Evolutionary conservation across 139 green algal species (phyloP).

Genomic region (Trebouxia sp.): DNA sequence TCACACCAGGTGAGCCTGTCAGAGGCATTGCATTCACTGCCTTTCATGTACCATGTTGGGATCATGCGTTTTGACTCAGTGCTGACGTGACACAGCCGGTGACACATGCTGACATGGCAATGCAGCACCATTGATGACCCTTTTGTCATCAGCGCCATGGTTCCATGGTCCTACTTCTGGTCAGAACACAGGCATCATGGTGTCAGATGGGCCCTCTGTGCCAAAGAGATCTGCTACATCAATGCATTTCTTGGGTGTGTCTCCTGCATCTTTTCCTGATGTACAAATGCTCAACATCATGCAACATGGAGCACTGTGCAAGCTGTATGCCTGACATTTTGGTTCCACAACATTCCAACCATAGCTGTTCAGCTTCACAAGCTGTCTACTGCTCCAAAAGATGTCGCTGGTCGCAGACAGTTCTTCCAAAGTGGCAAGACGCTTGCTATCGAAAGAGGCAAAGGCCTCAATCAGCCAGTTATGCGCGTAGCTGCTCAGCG

Average conservation of each 20-base stretch:
- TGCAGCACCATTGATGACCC: slow-evolving; percentile 90
- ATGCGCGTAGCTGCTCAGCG: slow-evolving; percentile 55
- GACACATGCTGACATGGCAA: neutral
- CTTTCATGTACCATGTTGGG: neutral
- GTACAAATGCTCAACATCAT: neutral
- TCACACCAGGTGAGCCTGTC: slow-evolving; percentile 64
- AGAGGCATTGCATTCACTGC: neutral
- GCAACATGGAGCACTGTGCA: neutral
- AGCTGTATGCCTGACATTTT: neutral
- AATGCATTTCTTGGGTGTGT: slow-evolving; percentile 69
- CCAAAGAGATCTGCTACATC: slow-evolving; percentile 82
- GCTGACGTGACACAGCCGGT: neutral
- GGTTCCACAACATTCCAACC: neutral
- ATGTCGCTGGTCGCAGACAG: slow-evolving; percentile 44
- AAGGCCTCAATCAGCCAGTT: slow-evolving; percentile 70
- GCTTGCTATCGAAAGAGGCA: slow-evolving; percentile 76
- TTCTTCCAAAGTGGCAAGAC: slow-evolving; percentile 89
- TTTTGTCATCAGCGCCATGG: slow-evolving; percentile 65
- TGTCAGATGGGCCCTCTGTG: slow-evolving; percentile 84
- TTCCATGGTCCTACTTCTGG: slow-evolving; percentile 76
- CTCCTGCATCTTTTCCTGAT: neutral
- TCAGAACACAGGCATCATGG: slow-evolving; percentile 61
- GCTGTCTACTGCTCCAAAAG: neutral
- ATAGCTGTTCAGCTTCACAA: neutral
- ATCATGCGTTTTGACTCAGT: neutral